Evolutionary conservation across 768 basidiomycete species (phyloP), one percentile per base, ranked within the genome.

Genomic region (Rhodotorula kratochvilovae): DNA sequence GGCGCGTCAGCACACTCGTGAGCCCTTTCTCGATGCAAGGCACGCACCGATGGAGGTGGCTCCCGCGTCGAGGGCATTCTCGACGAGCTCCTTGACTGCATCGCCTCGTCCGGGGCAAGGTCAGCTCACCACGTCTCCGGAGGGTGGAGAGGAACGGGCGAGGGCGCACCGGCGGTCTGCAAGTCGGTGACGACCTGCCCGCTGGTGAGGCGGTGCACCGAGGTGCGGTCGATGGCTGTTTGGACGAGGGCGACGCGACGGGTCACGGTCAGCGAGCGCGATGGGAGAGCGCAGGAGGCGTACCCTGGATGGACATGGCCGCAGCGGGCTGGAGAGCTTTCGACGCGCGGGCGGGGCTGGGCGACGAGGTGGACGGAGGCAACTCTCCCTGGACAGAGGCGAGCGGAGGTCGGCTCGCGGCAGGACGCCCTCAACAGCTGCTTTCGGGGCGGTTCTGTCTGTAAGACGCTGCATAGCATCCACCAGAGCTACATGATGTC

Each of bases 171-270:
- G 29, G 92, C 92, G 0, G 90, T 90, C 79, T 93, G 92, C 1
- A 98, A 85, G 79, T 96, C 92, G 36, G 94, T 84, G 1, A 98
- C 90, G 57, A 98, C 95, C 79, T 98, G 96, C 3, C 95, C 95
- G 4, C 92, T 92, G 0, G 93, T 90, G 64, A 99, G 90, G 64
- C 86, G 84, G 79, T 98, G 96, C 17, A 94, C 84, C 6, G 71
- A 73, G 3, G 70, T 36, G 16, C 33, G 31, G 69, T 78, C 77
- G 70, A 78, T 78, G 64, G 76, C 77, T 78, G 68, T 43, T 25
- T 27, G 19, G 36, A 1, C 13, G 48, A n/a, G 27, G 43, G 60
- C 53, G 59, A 29, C 53, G 58, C 58, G 58, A 59, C 39, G n/a
- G 15, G 33, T 15, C 53, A 29, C 8, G 39, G 57, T 43, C 25